phyloP scores from a whole-genome alignment of 768 basidiomycete genomes.

The Cyclocybe cylindracea region DNA sequence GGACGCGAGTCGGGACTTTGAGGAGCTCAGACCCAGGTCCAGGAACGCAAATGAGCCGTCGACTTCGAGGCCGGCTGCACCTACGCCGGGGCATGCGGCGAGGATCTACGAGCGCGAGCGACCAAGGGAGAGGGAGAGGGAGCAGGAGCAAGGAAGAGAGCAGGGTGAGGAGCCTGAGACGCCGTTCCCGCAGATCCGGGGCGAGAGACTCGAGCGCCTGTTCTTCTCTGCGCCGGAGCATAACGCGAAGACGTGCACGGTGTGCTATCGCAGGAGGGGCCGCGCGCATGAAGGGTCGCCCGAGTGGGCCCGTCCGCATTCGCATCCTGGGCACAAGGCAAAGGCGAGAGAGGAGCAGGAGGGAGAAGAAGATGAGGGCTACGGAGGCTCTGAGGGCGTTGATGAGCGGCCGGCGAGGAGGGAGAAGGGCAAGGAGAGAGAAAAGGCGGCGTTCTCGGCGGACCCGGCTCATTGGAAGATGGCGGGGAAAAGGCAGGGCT shows the following conservation, averaged over 20 bases:
- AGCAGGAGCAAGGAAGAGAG: too few relatives aligned
- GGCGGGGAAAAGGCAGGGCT: constrained; percentile 33
- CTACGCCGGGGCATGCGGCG: constrained; percentile 34
- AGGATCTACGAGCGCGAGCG: constrained; percentile 10
- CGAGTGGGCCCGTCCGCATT: constrained; percentile 15
- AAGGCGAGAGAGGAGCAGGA: constrained; percentile 9
- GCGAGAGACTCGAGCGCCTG: constrained; percentile 71
- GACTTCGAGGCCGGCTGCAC: constrained; percentile 31
- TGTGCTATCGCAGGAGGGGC: constrained; percentile 56
- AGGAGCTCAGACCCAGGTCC: too few relatives aligned
- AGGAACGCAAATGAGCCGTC: too few relatives aligned
- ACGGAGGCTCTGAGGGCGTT: constrained; percentile 43
- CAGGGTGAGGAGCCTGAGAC: constrained; percentile 43
- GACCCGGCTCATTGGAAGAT: constrained; percentile 30
- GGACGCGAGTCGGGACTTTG: too few relatives aligned
- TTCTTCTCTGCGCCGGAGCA: constrained; percentile 84
- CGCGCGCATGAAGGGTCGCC: constrained; percentile 6
- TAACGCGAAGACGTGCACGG: constrained; percentile 65
- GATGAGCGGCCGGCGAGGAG: constrained; percentile 11
- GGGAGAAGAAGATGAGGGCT: constrained; percentile 48
- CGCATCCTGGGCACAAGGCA: constrained; percentile 7
- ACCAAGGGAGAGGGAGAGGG: constrained; percentile 5
- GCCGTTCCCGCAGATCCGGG: constrained; percentile 84
- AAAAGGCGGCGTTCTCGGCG: constrained; percentile 24
- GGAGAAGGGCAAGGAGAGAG: constrained; percentile 33